These are phyloP conservation scores for Lipomyces starkeyi DNA, from an alignment of 805 yeast species.

Conservation along the genomic window DNA sequence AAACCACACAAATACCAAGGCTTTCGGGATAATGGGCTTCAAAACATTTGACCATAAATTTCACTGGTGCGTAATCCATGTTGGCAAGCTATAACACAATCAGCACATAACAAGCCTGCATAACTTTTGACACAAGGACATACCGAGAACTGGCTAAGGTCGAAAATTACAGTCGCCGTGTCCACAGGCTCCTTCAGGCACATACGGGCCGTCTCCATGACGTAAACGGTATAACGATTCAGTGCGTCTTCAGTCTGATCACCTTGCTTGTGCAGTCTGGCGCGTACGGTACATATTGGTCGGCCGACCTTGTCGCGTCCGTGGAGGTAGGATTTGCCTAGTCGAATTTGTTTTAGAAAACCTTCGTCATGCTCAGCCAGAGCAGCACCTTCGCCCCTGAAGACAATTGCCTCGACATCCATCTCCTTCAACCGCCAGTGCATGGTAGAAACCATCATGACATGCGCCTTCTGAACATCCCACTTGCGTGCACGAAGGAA, in stretches of 20 bases:
- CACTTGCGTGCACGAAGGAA: conserved; percentile 96
- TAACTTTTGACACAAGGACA: not conserved
- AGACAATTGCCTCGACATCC: conserved; percentile 63
- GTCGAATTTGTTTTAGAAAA: conserved; percentile 58
- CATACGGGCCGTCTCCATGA: conserved; percentile 83
- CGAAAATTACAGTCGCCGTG: conserved; percentile 83
- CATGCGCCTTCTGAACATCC: conserved; percentile 75
- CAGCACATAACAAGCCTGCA: not conserved
- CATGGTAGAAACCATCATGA: conserved; percentile 87
- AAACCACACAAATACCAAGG: conserved; percentile 80
- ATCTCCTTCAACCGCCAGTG: conserved; percentile 77
- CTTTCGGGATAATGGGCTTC: conserved; percentile 98
- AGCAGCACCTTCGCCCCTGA: conserved; percentile 73
- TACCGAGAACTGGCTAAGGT: conserved; percentile 77
- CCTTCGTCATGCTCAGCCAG: conserved; percentile 55
- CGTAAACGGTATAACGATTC: conserved; percentile 72
- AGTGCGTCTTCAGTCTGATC: conserved; percentile 74
- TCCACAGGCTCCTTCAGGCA: conserved; percentile 76
- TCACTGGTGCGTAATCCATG: conserved; percentile 92
- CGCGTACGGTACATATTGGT: conserved; percentile 83
- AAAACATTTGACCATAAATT: conserved; percentile 84
- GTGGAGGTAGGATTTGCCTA: conserved; percentile 72
- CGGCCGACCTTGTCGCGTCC: conserved; percentile 77
- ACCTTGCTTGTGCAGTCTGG: conserved; percentile 71
- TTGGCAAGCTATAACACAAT: conserved; percentile 59